Percentiles rank a stretch among this genome's conserved stretches.
Evolutionary conservation across 495 filamentous ascomycete species (phyloP).

Genomic region (Trichoderma orchidacearum): DNA sequence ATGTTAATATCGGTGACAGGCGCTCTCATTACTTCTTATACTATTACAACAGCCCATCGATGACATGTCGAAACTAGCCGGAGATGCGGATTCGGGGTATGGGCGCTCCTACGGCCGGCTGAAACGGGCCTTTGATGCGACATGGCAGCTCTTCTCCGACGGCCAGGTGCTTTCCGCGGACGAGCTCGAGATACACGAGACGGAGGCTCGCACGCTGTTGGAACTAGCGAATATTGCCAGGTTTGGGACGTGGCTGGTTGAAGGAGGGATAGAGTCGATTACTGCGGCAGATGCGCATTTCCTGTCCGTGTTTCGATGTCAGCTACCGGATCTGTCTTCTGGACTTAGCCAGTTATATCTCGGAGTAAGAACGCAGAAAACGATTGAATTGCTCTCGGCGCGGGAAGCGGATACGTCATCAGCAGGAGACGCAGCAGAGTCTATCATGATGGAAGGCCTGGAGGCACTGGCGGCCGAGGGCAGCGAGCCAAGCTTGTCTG

Average conservation of each 20-base stretch:
- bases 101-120: conserved; percentile 70
- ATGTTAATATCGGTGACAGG: conserved; percentile 8
- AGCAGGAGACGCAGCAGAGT: conserved; percentile 35
- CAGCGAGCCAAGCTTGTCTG: conserved; percentile 19
- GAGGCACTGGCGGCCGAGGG: conserved; percentile 50
- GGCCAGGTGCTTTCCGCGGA: conserved; percentile 57
- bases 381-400: conserved; percentile 53
- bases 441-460: conserved; percentile 60
- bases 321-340: conserved; percentile 55
- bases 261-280: conserved; percentile 68
- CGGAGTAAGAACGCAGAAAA: conserved; percentile 76
- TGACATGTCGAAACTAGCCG: conserved; percentile 64
- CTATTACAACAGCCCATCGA: conserved; percentile 27
- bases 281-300: conserved; percentile 76
- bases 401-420: conserved; percentile 47
- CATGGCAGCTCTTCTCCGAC: conserved; percentile 65
- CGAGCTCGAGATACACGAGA: conserved; percentile 56
- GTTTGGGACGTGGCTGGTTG: conserved; percentile 71
- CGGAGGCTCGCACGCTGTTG: conserved; percentile 58
- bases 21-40: conserved; percentile 29
- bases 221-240: conserved; percentile 81
- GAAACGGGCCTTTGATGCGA: conserved; percentile 67
- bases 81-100: conserved; percentile 58
- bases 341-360: conserved; percentile 61
- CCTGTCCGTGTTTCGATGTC: conserved; percentile 53